Base-by-base conservation (phyloP, 352 stramenopile genomes). In the Hyaloperonospora brassicae region DNA sequence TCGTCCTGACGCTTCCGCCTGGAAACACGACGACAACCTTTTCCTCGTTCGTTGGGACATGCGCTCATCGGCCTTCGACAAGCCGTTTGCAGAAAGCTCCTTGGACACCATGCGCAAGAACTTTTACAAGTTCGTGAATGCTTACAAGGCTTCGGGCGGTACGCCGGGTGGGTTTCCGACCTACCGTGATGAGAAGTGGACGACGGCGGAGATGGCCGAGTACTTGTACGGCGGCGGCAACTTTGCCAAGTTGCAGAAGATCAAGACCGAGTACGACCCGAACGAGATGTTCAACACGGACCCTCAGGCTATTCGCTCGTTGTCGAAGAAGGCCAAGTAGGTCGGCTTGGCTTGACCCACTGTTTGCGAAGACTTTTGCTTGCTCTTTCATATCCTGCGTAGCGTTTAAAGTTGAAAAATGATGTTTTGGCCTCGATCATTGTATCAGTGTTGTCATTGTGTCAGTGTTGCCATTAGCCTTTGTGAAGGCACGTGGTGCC, bases 31-130 rank as follows among this genome's bases (percentile, higher is more conserved):
- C 36, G 35, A 65, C 52, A 57, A 55, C 42, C 36, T 65, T 47
- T 52, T 61, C 47, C 14, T 65, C 10, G 30, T 65, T 31, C 59
- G 59, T 47, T 66, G 54, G 59, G 59, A 66, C 39, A 66, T 66
- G 27, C 59, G 59, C 8, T 57, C 59, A 21, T 52, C 44, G 22
- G 54, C 48, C 0, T 62, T 62, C 49, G 49, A 62, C 44, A 49
- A 59, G 14, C 31, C 44, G 11, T 66, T 66, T 50, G 44, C 59
- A 1, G 54, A 66, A 9, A 62, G 44, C 44, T 35, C 59, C 8
- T 23, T 66, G 38, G 42, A 36, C 4, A 58, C 52, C 30, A 66
- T 66, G 59, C 59, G 59, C 30, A 10, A 6, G 0, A 31, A 41
- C 14, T 66, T 66, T 47, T 66, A 59, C 52, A 58, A 61, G 10